Conservation (phyloP, 1,284 basidiomycete genomes). For the Cryptococcus depauperatus region DNA sequence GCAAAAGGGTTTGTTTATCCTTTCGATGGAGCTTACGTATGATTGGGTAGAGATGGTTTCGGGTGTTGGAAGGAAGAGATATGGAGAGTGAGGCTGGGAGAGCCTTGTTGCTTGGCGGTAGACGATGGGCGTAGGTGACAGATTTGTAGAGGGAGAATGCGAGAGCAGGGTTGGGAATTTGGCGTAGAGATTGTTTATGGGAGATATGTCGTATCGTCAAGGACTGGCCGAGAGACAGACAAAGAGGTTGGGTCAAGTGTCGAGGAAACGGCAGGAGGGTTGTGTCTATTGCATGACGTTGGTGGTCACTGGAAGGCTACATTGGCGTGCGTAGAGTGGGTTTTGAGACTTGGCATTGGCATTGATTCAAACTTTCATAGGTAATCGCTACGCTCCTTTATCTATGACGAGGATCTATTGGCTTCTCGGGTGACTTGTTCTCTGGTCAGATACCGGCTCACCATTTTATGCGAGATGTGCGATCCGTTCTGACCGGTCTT, state of each 20-base stretch:
- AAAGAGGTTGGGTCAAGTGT: constrained; percentile 18
- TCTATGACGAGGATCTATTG: constrained; percentile 29
- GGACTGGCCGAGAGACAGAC: constrained; percentile 13
- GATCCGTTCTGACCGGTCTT: constrained; percentile 8
- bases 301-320: constrained; percentile 26
- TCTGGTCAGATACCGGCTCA: constrained; percentile 32
- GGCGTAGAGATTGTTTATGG: too few relatives aligned
- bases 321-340: constrained; percentile 19
- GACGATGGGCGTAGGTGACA: too few relatives aligned
- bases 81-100: too few relatives aligned
- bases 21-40: too few relatives aligned
- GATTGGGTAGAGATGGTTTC: too few relatives aligned
- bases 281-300: constrained; percentile 29
- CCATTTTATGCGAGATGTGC: constrained; percentile 26
- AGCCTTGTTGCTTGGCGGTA: too few relatives aligned
- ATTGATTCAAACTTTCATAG: constrained; percentile 8
- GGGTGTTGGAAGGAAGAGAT: too few relatives aligned
- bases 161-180: too few relatives aligned
- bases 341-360: background rate
- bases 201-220: constrained; percentile 8
- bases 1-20: too few relatives aligned
- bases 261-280: constrained; percentile 11
- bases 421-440: constrained; percentile 18
- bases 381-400: constrained; percentile 30
- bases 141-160: too few relatives aligned